Evolutionary conservation across 2,329 filamentous ascomycete species (phyloP).

Genomic region (Trichoderma hamatum): DNA sequence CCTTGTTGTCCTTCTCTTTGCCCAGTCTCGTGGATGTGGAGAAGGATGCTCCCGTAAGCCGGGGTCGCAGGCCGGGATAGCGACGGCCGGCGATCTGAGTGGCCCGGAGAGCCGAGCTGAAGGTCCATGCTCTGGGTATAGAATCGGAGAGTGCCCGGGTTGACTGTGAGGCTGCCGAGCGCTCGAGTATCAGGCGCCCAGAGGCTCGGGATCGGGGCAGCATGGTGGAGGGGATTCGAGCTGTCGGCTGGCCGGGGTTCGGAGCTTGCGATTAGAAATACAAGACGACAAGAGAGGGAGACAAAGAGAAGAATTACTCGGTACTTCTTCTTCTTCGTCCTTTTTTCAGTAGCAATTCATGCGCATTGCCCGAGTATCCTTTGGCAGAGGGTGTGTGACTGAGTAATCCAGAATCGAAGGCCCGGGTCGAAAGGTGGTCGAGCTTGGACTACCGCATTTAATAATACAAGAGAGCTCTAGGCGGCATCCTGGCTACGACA

Average conservation of each 20-base stretch:
- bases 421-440: neutral
- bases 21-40: constrained; percentile 41
- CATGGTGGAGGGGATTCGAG: constrained; percentile 37
- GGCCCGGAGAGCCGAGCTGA: constrained; percentile 35
- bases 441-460: constrained; percentile 10
- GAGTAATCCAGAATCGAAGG: constrained; percentile 36
- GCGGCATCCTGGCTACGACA: constrained; percentile 38
- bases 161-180: constrained; percentile 36
- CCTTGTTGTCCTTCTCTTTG: constrained; percentile 47
- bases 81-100: constrained; percentile 40
- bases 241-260: neutral
- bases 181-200: constrained; percentile 45
- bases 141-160: constrained; percentile 34
- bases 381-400: constrained; percentile 37
- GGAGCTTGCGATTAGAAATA: neutral
- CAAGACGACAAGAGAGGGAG: neutral
- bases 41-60: constrained; percentile 40
- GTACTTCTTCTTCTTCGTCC: constrained; percentile 3
- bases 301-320: neutral
- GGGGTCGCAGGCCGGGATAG: constrained; percentile 37
- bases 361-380: constrained; percentile 37
- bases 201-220: constrained; percentile 47
- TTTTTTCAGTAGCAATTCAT: constrained; percentile 33
- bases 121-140: constrained; percentile 35
- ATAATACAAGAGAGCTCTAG: constrained; percentile 26